A percentile compares a stretch with the other conserved stretches of the same genome.
phyloP scores from a whole-genome alignment of 352 stramenopile species.

The Phytopythium kandeliae region DNA sequence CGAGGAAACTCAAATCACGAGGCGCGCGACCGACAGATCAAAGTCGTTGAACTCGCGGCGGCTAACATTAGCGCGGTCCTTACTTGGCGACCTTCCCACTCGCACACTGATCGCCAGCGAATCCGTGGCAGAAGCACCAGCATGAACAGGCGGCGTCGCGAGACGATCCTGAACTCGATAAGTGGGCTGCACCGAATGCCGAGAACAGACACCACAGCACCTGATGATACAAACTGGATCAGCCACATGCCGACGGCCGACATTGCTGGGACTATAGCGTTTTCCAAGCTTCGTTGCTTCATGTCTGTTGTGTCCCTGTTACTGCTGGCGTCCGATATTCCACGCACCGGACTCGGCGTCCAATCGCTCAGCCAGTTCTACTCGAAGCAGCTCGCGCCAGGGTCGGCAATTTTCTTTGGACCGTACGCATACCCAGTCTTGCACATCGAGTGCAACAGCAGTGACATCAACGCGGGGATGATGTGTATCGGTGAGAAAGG shows the following conservation, averaged over 20 bases:
- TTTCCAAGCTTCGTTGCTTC: slow-evolving; percentile 16
- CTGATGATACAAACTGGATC: neutral
- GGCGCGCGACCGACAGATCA: no score
- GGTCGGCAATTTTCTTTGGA: slow-evolving; percentile 17
- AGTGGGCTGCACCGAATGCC: neutral
- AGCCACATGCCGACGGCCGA: slow-evolving; percentile 7
- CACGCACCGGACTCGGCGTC: slow-evolving; percentile 26
- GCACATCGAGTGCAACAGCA: slow-evolving; percentile 13
- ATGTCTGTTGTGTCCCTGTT: slow-evolving; percentile 18
- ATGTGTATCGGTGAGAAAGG: slow-evolving; percentile 9
- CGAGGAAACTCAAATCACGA: no score
- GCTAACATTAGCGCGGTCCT: no score
- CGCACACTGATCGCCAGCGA: no score
- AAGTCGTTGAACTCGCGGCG: no score
- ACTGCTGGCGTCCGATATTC: slow-evolving; percentile 29
- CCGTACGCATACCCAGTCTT: slow-evolving; percentile 28
- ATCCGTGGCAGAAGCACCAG: neutral
- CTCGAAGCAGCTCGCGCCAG: slow-evolving; percentile 8
- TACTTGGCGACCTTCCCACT: no score
- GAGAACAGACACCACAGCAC: neutral
- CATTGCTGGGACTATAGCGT: slow-evolving; percentile 14
- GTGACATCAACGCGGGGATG: neutral
- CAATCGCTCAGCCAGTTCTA: slow-evolving; percentile 11
- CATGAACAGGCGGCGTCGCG: neutral
- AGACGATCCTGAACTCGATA: neutral